A percentile compares a stretch with the other conserved stretches of the same genome.
Evolutionary conservation across 2,329 filamentous ascomycete genomes (phyloP).

Genomic region (Pseudocercospora fijiensis): DNA sequence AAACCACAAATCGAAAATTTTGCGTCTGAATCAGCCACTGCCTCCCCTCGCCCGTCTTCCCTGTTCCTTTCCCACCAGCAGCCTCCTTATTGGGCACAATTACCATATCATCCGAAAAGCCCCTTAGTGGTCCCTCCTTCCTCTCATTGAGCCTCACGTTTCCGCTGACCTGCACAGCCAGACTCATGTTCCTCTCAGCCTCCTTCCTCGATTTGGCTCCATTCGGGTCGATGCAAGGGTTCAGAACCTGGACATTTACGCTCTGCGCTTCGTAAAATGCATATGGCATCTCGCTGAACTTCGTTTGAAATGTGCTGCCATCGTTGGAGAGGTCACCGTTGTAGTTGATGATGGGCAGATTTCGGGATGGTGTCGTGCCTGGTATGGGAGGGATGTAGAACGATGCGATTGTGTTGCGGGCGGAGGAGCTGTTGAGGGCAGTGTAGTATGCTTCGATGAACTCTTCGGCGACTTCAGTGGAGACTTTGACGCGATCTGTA

Average conservation of each 20-base stretch:
- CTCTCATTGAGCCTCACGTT: constrained; percentile 64
- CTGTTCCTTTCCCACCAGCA: constrained; percentile 33
- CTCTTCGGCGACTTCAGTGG: constrained; percentile 61
- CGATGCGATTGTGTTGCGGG: constrained; percentile 56
- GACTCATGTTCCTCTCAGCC: constrained; percentile 61
- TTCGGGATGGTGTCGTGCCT: constrained; percentile 52
- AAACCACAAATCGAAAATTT: constrained; percentile 46
- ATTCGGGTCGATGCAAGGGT: constrained; percentile 49
- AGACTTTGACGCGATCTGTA: constrained; percentile 33
- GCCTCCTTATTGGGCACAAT: constrained; percentile 62
- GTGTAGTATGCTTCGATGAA: constrained; percentile 76
- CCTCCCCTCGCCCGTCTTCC: constrained; percentile 36
- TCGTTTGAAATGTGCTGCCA: constrained; percentile 64
- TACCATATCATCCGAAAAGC: constrained; percentile 78
- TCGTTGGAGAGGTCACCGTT: constrained; percentile 69
- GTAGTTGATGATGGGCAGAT: constrained; percentile 67
- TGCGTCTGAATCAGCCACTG: constrained; percentile 46
- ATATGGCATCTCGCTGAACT: constrained; percentile 62
- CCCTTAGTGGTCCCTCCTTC: constrained; percentile 61
- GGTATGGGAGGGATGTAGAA: constrained; percentile 67
- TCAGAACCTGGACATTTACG: constrained; percentile 75
- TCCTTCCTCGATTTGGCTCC: constrained; percentile 37
- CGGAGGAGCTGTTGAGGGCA: constrained; percentile 58
- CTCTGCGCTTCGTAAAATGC: constrained; percentile 71
- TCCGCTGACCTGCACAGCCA: constrained; percentile 73